Base-by-base conservation (phyloP, 2,329 filamentous ascomycete genomes). In the Lecanicillium sp. region DNA sequence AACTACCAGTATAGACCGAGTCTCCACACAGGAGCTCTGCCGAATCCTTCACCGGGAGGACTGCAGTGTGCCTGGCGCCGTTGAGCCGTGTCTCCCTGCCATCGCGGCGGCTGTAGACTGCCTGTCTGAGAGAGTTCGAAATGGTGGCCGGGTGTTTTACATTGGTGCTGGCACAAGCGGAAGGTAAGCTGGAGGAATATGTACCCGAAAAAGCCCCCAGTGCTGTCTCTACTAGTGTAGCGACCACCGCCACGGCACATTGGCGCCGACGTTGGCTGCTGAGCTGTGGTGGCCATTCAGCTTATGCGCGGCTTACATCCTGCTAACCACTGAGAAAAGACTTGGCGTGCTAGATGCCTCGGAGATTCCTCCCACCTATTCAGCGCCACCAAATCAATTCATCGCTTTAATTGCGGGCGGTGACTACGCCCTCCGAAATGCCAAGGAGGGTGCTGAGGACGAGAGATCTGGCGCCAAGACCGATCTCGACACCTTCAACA, bases 121-220 rank as follows among this genome's bases (percentile, higher is more conserved):
- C 15, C 35, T 49, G 20, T 14, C 39, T 7, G 44, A 42, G n/a
- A 40, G 44, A 17, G 36, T 49, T 13, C 33, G 38, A 6, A 32
- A 17, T 19, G 47, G 47, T 32, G 45, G 47, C 5, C 41, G 45
- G 10, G 39, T 49, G 6, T 44, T 45, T 11, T 45, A 45, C 37
- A 39, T 62, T n/a, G 63, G 64, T 9, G 65, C 64, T 3, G 62
- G 65, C 12, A 67, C 63, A 3, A 68, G 64, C 42, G 61, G 65
- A 38, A 59, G 64, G 59, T 64, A 42, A 45, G 49, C 30, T 11
- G 20, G 17, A 2, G 15, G n/a, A 25, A 17, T 17, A 19, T 4
- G 20, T 20, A 10, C 17, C 9, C 30, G 20, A 15, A 29, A 28
- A 36, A 36, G 34, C 34, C 34, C n/a, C n/a, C n/a, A n/a, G n/a